These are phyloP conservation scores for Boletellus sp. DNA, from an alignment of 768 basidiomycete species.

Conservation along the genomic window DNA sequence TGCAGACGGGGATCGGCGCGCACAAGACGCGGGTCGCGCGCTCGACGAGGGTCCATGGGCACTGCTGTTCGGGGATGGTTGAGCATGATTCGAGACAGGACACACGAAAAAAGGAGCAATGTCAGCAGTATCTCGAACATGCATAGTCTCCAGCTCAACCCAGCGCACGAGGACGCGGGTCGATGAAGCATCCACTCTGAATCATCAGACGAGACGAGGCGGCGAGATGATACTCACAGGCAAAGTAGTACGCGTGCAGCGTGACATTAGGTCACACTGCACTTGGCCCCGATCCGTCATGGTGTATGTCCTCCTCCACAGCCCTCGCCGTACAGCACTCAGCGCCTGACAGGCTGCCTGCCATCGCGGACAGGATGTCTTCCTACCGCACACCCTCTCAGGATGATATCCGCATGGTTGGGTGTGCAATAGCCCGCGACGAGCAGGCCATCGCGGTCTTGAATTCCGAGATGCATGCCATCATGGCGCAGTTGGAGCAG, in stretches of 20 bases:
- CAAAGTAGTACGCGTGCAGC: not conserved
- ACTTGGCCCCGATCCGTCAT: not conserved
- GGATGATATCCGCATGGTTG: conserved; percentile 17
- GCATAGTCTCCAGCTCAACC: conserved; percentile 72
- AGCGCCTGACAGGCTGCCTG: conserved; percentile 1
- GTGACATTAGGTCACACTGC: conserved; percentile 19
- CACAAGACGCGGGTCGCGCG: conserved; percentile 75
- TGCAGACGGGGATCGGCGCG: conserved; percentile 66
- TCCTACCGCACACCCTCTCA: conserved; percentile 19
- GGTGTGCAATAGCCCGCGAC: conserved; percentile 31
- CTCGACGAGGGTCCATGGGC: conserved; percentile 74
- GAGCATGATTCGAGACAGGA: conserved; percentile 13
- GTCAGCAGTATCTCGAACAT: conserved; percentile 97
- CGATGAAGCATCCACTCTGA: conserved; percentile 90
- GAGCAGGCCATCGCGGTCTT: conserved; percentile 40
- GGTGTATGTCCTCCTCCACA: conserved; percentile 7
- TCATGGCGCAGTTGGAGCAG: conserved; percentile 38
- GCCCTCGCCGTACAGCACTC: not conserved
- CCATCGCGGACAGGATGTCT: conserved; percentile 14
- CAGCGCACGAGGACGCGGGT: conserved; percentile 49
- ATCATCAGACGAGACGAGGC: conserved; percentile 54
- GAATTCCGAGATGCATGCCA: conserved; percentile 41
- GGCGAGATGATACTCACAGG: conserved; percentile 20
- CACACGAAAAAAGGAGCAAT: conserved; percentile 22
- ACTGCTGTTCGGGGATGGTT: conserved; percentile 13